Base-by-base conservation (phyloP, 1,284 basidiomycete genomes). In the Anthracocystis panici-leucophaei region DNA sequence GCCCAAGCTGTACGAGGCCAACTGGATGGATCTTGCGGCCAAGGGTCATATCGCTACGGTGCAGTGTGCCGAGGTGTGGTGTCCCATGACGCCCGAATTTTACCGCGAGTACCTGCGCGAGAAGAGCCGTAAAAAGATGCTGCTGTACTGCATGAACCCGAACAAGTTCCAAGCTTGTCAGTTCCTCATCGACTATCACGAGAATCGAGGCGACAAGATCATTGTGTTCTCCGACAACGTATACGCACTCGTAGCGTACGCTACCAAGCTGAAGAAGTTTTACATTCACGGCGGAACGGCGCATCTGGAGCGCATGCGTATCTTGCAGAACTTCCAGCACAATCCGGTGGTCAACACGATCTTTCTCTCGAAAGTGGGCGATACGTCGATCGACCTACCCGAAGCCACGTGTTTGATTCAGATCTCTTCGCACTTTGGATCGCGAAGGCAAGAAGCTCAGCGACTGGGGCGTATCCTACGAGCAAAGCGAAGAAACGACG, bases 181-280 rank as follows among this genome's bases (percentile, higher is more conserved):
- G 84, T 99, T 97, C 87, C 88, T 99, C 67, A 99, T 99, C 88
- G 93, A 96, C 83, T 99, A 96, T 81, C 97, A 99, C 86, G 97
- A 99, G 87, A 92, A 92, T 71, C 89, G 97, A 77, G 97, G 97
- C 10, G 97, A 99, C 88, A 99, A 99, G 88, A 95, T 99, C 81
- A 99, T 99, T 67, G 97, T 99, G 3, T 99, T 99, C 84, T 97
- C 95, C 2, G 97, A 99, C 85, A 99, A 99, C 83, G 96, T 99
- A 25, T 99, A 90, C 83, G 95, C 97, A 0, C 88, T 99, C 29
- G 94, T 97, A 93, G 93, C 94, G 9, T 99, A 99, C 81, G 97
- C 97, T 0, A 93, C 92, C 87, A 95, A 95, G 82, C 89, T 99
- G 23, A 90, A 91, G 52, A 98, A 98, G 86, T 90, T 93, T 7